Conservation (phyloP, 148 eudicot species). For the Vaccinium myrtillus region DNA sequence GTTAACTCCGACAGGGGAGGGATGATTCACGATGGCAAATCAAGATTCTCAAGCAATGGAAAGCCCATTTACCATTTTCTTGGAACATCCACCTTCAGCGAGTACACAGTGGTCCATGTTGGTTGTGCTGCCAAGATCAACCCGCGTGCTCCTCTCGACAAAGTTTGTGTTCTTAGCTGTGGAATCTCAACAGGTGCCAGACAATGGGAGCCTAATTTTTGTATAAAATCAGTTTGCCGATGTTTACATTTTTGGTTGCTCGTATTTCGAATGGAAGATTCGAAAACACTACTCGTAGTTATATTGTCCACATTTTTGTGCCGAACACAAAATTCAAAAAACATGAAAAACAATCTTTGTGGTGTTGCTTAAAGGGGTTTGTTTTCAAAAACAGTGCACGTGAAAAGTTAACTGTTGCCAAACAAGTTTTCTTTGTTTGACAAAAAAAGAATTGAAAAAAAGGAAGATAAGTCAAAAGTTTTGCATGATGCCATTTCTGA, state of each 20-base stretch:
- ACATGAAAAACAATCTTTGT: no score
- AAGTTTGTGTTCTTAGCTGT: slow-evolving; percentile 39
- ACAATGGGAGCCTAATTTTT: background rate
- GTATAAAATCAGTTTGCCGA: background rate
- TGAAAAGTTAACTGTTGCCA: no score
- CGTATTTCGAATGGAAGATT: no score
- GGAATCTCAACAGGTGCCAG: slow-evolving; percentile 41
- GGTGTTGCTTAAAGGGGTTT: no score
- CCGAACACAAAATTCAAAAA: no score
- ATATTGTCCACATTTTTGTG: no score
- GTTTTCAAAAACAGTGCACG: no score
- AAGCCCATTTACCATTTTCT: slow-evolving; percentile 36
- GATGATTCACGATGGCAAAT: slow-evolving; percentile 35
- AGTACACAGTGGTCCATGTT: slow-evolving; percentile 39
- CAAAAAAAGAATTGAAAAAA: no score
- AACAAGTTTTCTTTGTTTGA: no score
- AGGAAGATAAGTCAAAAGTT: background rate
- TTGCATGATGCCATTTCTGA: background rate
- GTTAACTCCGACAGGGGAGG: slow-evolving; percentile 31
- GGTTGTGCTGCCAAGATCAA: slow-evolving; percentile 34
- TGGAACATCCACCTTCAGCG: slow-evolving; percentile 41
- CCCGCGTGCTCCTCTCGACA: slow-evolving; percentile 31
- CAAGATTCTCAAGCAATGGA: slow-evolving; percentile 38
- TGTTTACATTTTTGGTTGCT: no score
- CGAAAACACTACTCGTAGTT: no score